A percentile compares a stretch with the other conserved stretches of the same genome.
These are phyloP conservation scores for Eragrostis nindensis DNA, from an alignment of 176 grass and related monocot genomes.

Conservation along the genomic window DNA sequence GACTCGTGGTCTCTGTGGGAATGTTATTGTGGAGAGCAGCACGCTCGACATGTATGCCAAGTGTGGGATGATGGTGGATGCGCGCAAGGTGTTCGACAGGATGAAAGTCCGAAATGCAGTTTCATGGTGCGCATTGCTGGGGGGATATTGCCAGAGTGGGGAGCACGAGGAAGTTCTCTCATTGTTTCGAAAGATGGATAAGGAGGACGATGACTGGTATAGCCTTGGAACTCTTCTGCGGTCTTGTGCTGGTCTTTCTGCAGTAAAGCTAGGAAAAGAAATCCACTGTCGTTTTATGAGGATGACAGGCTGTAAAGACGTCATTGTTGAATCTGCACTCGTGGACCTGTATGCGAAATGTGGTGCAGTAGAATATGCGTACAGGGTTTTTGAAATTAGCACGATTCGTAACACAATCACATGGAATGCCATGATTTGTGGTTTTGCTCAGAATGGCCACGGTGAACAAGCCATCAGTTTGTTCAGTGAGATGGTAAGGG, in stretches of 20 bases:
- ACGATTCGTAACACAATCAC: constrained; percentile 62
- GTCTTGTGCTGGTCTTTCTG: constrained; percentile 65
- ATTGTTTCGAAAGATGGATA: constrained; percentile 67
- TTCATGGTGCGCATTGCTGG: constrained; percentile 76
- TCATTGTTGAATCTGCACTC: constrained; percentile 74
- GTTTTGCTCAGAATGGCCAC: constrained; percentile 82
- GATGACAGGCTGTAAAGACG: constrained; percentile 54
- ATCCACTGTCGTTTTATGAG: constrained; percentile 75
- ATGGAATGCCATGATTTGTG: constrained; percentile 94
- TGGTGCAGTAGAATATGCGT: constrained; percentile 68
- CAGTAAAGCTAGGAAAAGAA: constrained; percentile 67
- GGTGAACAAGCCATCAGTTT: constrained; percentile 54
- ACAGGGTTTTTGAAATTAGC: constrained; percentile 60
- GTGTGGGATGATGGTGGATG: constrained; percentile 60
- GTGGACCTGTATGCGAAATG: constrained; percentile 90
- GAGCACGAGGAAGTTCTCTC: constrained; percentile 53
- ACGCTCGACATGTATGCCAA: constrained; percentile 86
- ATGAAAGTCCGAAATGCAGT: constrained; percentile 71
- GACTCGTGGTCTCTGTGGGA: constrained; percentile 61
- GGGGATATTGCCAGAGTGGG: constrained; percentile 69
- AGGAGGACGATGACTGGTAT: constrained; percentile 53
- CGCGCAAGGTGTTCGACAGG: constrained; percentile 71
- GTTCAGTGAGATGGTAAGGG: constrained; percentile 62
- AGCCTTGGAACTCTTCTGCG: constrained; percentile 71
- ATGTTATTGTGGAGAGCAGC: constrained; percentile 87